Conservation (phyloP, 2,329 filamentous ascomycete species). For the Epichloe elymi region DNA sequence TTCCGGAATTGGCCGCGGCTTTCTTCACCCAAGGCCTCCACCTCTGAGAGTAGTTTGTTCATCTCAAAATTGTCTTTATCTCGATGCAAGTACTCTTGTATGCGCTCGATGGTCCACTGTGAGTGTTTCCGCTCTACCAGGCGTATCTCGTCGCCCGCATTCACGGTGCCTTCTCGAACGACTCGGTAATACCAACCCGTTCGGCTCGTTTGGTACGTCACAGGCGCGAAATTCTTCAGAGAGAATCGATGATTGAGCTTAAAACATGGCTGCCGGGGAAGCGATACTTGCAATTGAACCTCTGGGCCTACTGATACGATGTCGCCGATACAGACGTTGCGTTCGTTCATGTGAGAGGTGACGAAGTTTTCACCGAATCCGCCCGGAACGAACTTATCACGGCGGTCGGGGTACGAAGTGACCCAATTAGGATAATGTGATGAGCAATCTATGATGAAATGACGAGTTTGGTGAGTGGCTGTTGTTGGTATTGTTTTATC, state of each 20-base stretch:
- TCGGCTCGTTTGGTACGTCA: constrained; percentile 40
- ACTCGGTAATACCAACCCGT: constrained; percentile 58
- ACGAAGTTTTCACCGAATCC: constrained; percentile 55
- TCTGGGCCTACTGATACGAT: constrained; percentile 36
- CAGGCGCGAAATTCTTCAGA: constrained; percentile 46
- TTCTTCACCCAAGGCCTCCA: constrained; percentile 38
- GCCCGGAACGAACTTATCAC: constrained; percentile 39
- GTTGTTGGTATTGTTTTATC: no score
- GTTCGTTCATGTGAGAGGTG: constrained; percentile 43
- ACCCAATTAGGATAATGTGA: constrained; percentile 45
- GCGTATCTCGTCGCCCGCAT: constrained; percentile 41
- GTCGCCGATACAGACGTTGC: constrained; percentile 53
- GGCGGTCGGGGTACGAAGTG: constrained; percentile 35
- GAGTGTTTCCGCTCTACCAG: constrained; percentile 43
- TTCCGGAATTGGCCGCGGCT: constrained; percentile 33
- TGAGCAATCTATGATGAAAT: constrained; percentile 35
- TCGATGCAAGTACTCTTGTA: constrained; percentile 50
- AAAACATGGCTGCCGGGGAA: constrained; percentile 53
- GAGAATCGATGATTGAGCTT: constrained; percentile 54
- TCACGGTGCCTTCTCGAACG: constrained; percentile 38
- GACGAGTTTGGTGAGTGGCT: neutral
- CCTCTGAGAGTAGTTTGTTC: constrained; percentile 36
- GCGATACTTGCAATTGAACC: constrained; percentile 42
- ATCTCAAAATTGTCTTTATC: constrained; percentile 36
- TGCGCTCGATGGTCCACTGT: constrained; percentile 47